A percentile compares a stretch with the other conserved stretches of the same genome.
Evolutionary conservation across 2,329 filamentous ascomycete genomes (phyloP).

Genomic region (Claviceps pusilla): DNA sequence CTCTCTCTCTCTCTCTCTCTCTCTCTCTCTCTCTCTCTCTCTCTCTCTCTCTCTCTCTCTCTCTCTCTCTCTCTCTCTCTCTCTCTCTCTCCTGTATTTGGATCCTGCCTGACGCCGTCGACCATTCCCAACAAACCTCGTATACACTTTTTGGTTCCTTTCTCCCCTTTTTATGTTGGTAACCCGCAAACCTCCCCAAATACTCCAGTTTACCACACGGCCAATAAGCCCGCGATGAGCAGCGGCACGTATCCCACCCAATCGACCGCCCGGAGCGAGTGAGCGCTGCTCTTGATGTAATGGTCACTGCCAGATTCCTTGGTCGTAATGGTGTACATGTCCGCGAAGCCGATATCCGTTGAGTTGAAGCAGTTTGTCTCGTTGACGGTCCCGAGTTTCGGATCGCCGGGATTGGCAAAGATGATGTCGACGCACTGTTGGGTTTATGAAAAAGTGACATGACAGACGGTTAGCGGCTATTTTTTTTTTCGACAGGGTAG

Average conservation of each 20-base stretch:
- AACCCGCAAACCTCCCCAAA: background rate
- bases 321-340: conserved; percentile 56
- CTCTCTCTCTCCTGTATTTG: background rate
- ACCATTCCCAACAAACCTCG: background rate
- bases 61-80: no score
- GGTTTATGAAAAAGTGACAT: background rate
- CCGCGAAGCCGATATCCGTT: conserved; percentile 57
- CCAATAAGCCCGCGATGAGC: conserved; percentile 22
- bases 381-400: conserved; percentile 54
- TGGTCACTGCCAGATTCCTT: conserved; percentile 23
- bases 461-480: background rate
- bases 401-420: conserved; percentile 64
- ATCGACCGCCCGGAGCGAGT: conserved; percentile 8
- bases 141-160: background rate
- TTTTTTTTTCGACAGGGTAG: background rate
- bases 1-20: no score
- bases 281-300: conserved; percentile 17
- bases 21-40: no score
- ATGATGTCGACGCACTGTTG: conserved; percentile 83
- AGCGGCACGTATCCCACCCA: conserved; percentile 30
- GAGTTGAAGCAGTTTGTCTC: conserved; percentile 81
- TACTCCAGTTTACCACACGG: conserved; percentile 18
- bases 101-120: background rate
- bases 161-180: no score
- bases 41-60: no score